phyloP scores from a whole-genome alignment of 169 alveolate genomes.

The Perkinsus olseni region DNA sequence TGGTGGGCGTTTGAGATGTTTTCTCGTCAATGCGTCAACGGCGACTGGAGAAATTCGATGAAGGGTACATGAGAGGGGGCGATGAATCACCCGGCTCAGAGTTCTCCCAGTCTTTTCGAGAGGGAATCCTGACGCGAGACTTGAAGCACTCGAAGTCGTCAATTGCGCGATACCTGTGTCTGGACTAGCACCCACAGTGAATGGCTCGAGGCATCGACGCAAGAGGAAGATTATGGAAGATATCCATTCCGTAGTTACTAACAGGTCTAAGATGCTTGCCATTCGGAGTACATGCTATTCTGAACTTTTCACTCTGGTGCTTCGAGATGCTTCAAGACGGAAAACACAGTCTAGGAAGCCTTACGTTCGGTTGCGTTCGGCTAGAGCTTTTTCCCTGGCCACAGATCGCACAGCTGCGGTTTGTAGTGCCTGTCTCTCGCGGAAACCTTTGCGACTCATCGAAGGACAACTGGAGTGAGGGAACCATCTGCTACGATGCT shows the following conservation, averaged over 20 bases:
- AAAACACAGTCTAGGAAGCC: too few species aligned
- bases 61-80: too few species aligned
- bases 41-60: background rate
- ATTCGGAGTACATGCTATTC: too few species aligned
- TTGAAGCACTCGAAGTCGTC: background rate
- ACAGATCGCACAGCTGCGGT: background rate
- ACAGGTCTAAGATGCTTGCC: too few species aligned
- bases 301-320: too few species aligned
- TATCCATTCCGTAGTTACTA: too few species aligned
- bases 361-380: background rate
- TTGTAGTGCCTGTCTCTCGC: background rate
- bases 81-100: background rate
- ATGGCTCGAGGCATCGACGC: background rate
- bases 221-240: background rate
- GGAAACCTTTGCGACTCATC: too few species aligned
- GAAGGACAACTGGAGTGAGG: too few species aligned
- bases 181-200: background rate
- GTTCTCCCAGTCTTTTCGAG: background rate
- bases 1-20: background rate
- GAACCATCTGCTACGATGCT: too few species aligned
- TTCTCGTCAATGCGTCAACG: background rate
- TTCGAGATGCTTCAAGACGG: too few species aligned
- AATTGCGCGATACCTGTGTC: background rate
- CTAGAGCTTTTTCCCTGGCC: background rate
- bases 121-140: background rate